Percentiles rank a stretch among this genome's conserved stretches.
Conservation (phyloP, 148 eudicot species). For the Gaultheria prostrata region DNA sequence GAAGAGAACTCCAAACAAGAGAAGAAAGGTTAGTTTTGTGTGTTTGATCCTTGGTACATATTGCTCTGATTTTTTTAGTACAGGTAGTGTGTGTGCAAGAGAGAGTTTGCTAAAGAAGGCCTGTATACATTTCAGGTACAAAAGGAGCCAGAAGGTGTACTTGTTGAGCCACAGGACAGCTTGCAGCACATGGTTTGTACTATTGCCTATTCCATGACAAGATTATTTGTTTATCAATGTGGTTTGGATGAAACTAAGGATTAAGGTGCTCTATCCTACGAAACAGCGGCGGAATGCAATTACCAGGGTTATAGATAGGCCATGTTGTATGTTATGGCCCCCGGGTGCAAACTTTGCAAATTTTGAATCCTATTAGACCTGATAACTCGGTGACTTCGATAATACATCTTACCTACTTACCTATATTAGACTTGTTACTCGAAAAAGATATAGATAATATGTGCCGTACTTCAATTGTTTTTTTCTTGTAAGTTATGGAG, state of each 20-base stretch:
- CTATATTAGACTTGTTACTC: not conserved
- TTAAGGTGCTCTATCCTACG: not conserved
- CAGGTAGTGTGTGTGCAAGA: not conserved
- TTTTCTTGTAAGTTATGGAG: not conserved
- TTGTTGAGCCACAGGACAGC: constrained; percentile 40
- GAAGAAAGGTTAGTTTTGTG: constrained; percentile 46
- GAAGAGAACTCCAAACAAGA: constrained; percentile 42
- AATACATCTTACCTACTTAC: not conserved
- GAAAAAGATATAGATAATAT: not conserved
- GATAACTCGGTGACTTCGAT: not conserved
- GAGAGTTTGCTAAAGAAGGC: constrained; percentile 4
- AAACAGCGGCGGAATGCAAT: not conserved
- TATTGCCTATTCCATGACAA: not conserved
- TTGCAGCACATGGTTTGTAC: constrained; percentile 45
- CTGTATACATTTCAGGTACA: constrained; percentile 32
- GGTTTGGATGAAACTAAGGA: not conserved
- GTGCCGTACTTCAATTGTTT: not conserved
- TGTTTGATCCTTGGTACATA: not conserved
- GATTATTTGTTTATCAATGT: not conserved
- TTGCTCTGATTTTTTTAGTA: not conserved
- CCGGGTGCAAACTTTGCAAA: not conserved
- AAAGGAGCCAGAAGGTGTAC: constrained; percentile 32
- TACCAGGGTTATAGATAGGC: no score
- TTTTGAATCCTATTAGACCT: not conserved
- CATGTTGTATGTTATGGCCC: not conserved